Percentiles rank a stretch among this genome's conserved stretches.
phyloP scores from a whole-genome alignment of 805 yeast species.

The Pichia phayaonensis region DNA sequence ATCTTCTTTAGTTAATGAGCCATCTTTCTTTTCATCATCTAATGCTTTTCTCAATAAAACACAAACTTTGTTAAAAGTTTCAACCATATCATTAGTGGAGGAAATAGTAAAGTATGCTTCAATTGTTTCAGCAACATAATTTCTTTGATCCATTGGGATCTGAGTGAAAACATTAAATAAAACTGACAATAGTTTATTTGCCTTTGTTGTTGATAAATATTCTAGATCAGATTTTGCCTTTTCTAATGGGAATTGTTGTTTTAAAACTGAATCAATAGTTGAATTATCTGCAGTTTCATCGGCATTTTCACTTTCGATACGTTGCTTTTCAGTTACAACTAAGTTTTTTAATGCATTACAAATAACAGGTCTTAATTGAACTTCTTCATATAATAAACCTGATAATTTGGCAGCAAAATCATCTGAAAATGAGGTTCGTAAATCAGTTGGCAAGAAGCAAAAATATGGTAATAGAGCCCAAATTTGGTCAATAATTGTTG shows the following conservation, averaged over 20 bases:
- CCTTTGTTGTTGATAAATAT: slow-evolving; percentile 50
- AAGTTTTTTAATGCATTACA: slow-evolving; percentile 74
- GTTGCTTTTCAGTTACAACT: slow-evolving; percentile 48
- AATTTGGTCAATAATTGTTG: slow-evolving; percentile 82
- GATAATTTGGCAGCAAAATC: slow-evolving; percentile 72
- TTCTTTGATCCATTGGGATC: slow-evolving; percentile 76
- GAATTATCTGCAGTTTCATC: slow-evolving; percentile 33
- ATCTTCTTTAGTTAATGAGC: slow-evolving; percentile 25
- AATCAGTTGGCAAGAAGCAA: slow-evolving; percentile 78
- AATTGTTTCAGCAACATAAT: slow-evolving; percentile 78
- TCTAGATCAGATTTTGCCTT: slow-evolving; percentile 51
- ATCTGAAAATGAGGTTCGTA: slow-evolving; percentile 55
- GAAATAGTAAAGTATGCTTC: slow-evolving; percentile 72
- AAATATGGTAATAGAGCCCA: slow-evolving; percentile 90
- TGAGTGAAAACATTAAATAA: slow-evolving; percentile 90
- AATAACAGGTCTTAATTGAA: slow-evolving; percentile 68
- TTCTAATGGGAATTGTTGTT: slow-evolving; percentile 53
- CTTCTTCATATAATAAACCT: slow-evolving; percentile 64
- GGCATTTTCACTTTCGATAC: slow-evolving; percentile 46
- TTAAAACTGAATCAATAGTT: slow-evolving; percentile 41
- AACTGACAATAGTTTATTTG: slow-evolving; percentile 76
- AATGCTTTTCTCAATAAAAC: slow-evolving; percentile 66
- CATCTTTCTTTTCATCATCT: slow-evolving; percentile 42
- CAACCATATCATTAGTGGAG: slow-evolving; percentile 54
- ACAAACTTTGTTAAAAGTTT: slow-evolving; percentile 82